These are phyloP conservation scores for Suillus tomentosus DNA, from an alignment of 768 basidiomycete species.

Conservation along the genomic window DNA sequence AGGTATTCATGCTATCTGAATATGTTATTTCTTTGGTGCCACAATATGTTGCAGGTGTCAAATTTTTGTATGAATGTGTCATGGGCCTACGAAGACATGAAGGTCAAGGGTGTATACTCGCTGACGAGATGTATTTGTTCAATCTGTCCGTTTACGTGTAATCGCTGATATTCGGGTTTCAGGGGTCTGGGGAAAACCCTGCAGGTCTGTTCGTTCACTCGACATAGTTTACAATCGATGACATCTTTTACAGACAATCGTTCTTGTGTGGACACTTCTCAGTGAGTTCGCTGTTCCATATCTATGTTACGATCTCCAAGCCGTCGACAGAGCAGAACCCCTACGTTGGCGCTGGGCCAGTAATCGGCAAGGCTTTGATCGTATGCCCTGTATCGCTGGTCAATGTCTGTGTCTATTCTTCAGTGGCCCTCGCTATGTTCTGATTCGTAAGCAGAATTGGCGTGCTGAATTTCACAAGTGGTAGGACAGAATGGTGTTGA, in stretches of 20 bases:
- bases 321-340: slow-evolving; percentile 73
- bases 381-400: slow-evolving; percentile 93
- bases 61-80: slow-evolving; percentile 93
- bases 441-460: slow-evolving; percentile 71
- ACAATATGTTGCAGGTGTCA: slow-evolving; percentile 51
- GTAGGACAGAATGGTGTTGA: slow-evolving; percentile 44
- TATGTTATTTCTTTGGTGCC: neutral
- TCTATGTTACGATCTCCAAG: slow-evolving; percentile 9
- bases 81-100: slow-evolving; percentile 94
- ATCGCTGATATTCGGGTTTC: slow-evolving; percentile 15
- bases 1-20: slow-evolving; percentile 44
- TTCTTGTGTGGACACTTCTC: slow-evolving; percentile 90
- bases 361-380: slow-evolving; percentile 81
- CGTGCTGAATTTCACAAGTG: slow-evolving; percentile 94
- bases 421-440: slow-evolving; percentile 2
- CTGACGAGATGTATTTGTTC: slow-evolving; percentile 83
- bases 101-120: slow-evolving; percentile 92
- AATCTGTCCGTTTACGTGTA: neutral
- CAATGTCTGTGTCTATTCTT: slow-evolving; percentile 51
- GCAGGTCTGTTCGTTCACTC: slow-evolving; percentile 46
- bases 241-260: slow-evolving; percentile 65
- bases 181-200: slow-evolving; percentile 98
- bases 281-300: slow-evolving; percentile 49
- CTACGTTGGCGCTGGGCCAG: slow-evolving; percentile 56
- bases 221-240: slow-evolving; percentile 10